Evolutionary conservation across 208 protist genomes (phyloP), one percentile per base, ranked within the genome.

Genomic region (Wallacemonas sp.): DNA sequence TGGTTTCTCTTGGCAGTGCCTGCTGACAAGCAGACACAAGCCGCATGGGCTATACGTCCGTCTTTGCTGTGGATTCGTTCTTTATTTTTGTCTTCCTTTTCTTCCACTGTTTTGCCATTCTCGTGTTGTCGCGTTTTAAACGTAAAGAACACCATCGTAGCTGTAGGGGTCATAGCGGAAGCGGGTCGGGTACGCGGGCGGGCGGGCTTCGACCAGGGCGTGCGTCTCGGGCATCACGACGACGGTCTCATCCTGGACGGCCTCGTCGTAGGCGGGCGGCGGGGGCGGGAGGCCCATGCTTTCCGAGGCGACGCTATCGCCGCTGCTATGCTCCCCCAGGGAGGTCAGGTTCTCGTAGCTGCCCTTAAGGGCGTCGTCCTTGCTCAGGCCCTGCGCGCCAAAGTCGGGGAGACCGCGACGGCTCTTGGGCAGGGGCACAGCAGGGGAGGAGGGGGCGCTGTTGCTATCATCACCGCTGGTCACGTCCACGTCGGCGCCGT

Each of bases 141-240:
- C 71, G 62, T 86, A 84, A 22, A 77, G 74, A 48, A 87, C 74
- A 62, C 86, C 79, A 69, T 75, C 77, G 42, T 79, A 86, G 76
- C 86, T 91, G 78, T 96, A 96, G 42, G 91, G 91, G 74, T 96
- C 84, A 65, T 91, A 77, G 67, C 91, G 91, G 79, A 84, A 96
- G 63, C 87, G 85, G 20, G 82, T 84, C 16, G 91, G 79, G 78
- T 96, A 93, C 22, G 79, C 79, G 36, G 87, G 86, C 2, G 86
- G 86, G 25, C 74, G 63, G 7, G 49, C 20, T 57, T 81, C 33
- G n/a, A 36, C 57, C 1, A 59, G 28, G 42, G 38, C 18, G 32
- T 28, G 20, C 20, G 16, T 45, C 14, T 18, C 62, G 22, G 52
- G 46, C 67, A 72, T 72, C 45, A 57, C 45, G 22, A 65, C 67